phyloP scores from a whole-genome alignment of 768 basidiomycete genomes.

The Heimioporus sp. region DNA sequence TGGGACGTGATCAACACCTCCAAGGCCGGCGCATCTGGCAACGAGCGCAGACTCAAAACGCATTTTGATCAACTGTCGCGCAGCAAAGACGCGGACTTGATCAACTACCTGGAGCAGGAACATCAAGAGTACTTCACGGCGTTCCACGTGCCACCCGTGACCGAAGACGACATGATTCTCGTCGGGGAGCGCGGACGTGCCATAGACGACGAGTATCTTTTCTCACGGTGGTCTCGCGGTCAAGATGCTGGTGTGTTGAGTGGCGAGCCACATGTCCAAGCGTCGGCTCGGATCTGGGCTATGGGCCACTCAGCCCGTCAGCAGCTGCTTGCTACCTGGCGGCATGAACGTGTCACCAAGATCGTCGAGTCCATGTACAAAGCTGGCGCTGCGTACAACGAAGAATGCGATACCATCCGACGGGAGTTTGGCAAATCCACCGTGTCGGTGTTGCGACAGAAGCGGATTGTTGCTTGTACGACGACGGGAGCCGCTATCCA shows the following conservation, averaged over 20 bases:
- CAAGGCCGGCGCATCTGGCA: conserved; percentile 32
- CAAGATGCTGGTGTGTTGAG: conserved; percentile 43
- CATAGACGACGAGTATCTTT: conserved; percentile 40
- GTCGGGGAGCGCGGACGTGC: conserved; percentile 43
- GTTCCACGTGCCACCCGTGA: conserved; percentile 38
- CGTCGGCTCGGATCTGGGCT: conserved; percentile 37
- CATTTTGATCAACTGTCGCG: conserved; percentile 10
- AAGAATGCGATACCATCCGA: conserved; percentile 29
- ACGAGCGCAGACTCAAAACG: conserved; percentile 26
- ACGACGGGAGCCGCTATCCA: conserved; percentile 70
- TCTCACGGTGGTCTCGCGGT: conserved; percentile 46
- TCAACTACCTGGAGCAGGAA: conserved; percentile 46
- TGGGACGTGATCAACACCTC: conserved; percentile 15
- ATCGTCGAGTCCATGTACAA: conserved; percentile 30
- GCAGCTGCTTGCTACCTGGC: conserved; percentile 33
- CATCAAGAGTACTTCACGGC: conserved; percentile 42
- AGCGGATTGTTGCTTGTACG: conserved; percentile 65
- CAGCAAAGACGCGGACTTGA: conserved; percentile 28
- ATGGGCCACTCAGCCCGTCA: conserved; percentile 32
- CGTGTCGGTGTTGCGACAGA: conserved; percentile 35
- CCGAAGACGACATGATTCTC: conserved; percentile 41
- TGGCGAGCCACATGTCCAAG: conserved; percentile 21
- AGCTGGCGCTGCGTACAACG: conserved; percentile 36
- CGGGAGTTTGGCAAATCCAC: conserved; percentile 34
- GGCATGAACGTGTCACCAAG: conserved; percentile 30